Evolutionary conservation across 371 early-diverging fungal genomes (phyloP).

Genomic region (Lichtheimia corymbifera): DNA sequence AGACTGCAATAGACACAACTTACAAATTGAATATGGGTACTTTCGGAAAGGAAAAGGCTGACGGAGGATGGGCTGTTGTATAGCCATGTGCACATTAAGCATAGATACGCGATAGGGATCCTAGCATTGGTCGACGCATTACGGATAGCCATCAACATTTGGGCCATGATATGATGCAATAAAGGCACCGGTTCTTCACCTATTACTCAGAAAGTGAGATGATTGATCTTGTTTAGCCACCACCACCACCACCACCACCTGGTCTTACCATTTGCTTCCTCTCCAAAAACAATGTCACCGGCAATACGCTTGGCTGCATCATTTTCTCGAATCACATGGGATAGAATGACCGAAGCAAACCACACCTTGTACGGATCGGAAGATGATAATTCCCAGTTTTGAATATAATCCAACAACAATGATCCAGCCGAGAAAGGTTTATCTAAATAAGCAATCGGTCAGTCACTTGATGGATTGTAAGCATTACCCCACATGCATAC

Average conservation of each 20-base stretch:
- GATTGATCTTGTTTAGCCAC: not conserved
- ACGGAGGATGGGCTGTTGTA: constrained; percentile 78
- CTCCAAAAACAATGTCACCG: constrained; percentile 72
- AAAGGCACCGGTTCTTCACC: constrained; percentile 61
- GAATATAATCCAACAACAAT: constrained; percentile 72
- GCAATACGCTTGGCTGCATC: constrained; percentile 75
- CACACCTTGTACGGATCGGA: constrained; percentile 85
- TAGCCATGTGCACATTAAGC: constrained; percentile 80
- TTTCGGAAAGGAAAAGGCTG: constrained; percentile 83
- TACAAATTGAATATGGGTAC: constrained; percentile 88
- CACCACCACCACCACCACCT: no score
- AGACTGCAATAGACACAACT: constrained; percentile 15
- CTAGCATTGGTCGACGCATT: constrained; percentile 62
- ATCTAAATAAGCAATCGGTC: constrained; percentile 28
- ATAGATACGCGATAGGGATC: constrained; percentile 72
- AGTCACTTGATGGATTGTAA: not conserved
- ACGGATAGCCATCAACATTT: constrained; percentile 59
- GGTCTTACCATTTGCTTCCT: constrained; percentile 55
- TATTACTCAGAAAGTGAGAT: constrained; percentile 4
- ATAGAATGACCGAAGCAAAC: constrained; percentile 85
- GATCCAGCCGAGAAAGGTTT: constrained; percentile 87
- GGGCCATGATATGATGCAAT: constrained; percentile 61
- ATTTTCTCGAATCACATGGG: constrained; percentile 76
- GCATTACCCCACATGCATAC: constrained; percentile 12
- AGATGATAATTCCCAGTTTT: constrained; percentile 71